Conservation (phyloP, 768 basidiomycete genomes). For the Xerocomus spinulosus region DNA sequence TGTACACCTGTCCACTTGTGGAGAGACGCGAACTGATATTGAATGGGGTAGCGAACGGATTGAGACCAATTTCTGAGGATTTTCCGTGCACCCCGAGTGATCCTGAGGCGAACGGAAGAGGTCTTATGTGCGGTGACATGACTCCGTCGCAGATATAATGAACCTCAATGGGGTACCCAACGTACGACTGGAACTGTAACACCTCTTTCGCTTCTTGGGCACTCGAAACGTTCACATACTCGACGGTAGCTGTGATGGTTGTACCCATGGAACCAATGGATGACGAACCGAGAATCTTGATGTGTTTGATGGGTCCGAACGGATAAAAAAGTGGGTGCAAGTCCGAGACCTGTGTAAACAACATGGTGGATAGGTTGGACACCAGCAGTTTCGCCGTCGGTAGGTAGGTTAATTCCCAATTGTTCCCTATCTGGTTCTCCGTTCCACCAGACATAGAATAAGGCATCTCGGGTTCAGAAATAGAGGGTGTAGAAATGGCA, state of each 20-base stretch:
- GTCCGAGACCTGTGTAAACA: conserved; percentile 65
- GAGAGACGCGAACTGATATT: conserved; percentile 13
- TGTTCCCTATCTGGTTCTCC: conserved; percentile 28
- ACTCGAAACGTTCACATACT: conserved; percentile 49
- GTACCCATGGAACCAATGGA: conserved; percentile 33
- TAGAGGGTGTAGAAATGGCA: conserved; percentile 40
- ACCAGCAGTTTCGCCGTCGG: conserved; percentile 57
- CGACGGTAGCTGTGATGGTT: conserved; percentile 56
- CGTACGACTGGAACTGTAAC: conserved; percentile 61
- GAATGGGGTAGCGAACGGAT: conserved; percentile 33
- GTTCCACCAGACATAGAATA: conserved; percentile 24
- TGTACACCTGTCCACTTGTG: conserved; percentile 2
- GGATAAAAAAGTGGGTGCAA: conserved; percentile 71
- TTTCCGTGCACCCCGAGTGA: conserved; percentile 11
- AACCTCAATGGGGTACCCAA: conserved; percentile 38
- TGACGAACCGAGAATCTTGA: conserved; percentile 43
- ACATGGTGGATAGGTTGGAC: conserved; percentile 56
- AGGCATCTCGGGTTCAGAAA: conserved; percentile 26
- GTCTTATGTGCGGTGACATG: conserved; percentile 1
- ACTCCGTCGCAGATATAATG: conserved; percentile 31
- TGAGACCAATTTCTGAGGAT: conserved; percentile 23
- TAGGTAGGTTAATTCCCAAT: conserved; percentile 31
- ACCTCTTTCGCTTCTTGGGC: conserved; percentile 63
- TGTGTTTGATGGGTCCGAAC: conserved; percentile 62
- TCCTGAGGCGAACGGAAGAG: conserved; percentile 9